Base-by-base conservation (phyloP, 2,329 filamentous ascomycete species). In the Aspergillus ustus region DNA sequence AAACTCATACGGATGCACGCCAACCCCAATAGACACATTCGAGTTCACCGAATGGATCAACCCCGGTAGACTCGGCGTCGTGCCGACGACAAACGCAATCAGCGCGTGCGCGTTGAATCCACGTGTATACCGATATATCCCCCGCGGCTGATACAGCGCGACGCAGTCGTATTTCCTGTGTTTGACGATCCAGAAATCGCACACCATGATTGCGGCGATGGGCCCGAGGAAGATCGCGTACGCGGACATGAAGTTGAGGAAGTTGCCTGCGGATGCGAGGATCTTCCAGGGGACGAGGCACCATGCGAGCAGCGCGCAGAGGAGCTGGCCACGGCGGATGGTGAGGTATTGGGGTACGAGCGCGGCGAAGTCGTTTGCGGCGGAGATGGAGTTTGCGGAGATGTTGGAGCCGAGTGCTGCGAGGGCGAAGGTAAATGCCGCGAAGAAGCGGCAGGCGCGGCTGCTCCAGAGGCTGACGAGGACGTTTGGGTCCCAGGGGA, bases 251-350 rank as follows among this genome's bases (percentile, higher is more conserved):
- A 91, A 91, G 46, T 83, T 82, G 3, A 89, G 75, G 66, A 90
- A 85, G 1, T 82, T 85, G 2, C 75, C 71, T 2, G 87, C 87
- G 0, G 84, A 87, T 37, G 73, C 79, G 20, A 89, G 77, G 60
- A 90, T 89, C 75, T 88, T 88, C 87, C 87, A 89, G 1, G 86
- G 86, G 1, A 87, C 85, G 40, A 89, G 78, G 3, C 81, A 80
- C 85, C 86, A 89, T 22, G 83, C 84, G 0, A 86, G 72, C 4
- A 87, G 54, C 1, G 84, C 83, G 5, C 83, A 82, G 49, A 87
- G 75, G 40, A 87, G 72, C 59, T 83, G 83, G 9, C 85, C 85
- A 19, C 85, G 82, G 9, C 77, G 75, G 68, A 88, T 85, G 66
- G 87, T 85, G 63, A 87, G 71, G 68, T 81, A 86, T 28, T 75